Base-by-base conservation (phyloP, 805 yeast species). In the Candida glaebosa region DNA sequence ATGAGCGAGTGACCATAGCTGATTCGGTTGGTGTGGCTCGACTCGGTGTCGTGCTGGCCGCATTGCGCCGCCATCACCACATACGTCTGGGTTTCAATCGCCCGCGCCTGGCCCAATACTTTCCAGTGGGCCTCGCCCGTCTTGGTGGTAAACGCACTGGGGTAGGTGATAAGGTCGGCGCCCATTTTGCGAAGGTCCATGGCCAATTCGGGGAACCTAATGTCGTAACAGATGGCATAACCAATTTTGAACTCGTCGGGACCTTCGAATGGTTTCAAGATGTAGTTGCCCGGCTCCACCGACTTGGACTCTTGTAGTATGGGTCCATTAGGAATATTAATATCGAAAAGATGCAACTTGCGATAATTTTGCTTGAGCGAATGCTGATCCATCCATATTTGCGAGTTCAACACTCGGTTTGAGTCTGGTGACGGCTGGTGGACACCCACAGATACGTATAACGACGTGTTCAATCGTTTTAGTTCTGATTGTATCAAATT, bases 51-150 rank as follows among this genome's bases (percentile, higher is more conserved):
- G 57, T 89, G 96, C 31, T 64, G 61, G 2, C 97, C 97, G 42
- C 81, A 78, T 56, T 88, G 96, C 0, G 93, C 95, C 2, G 97
- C 90, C 84, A 89, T 78, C 3, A 91, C 68, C 4, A 90, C 96
- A 58, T 76, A 93, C 45, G 84, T 71, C 61, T 93, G 98, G 1
- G 91, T 76, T 56, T 90, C 96, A 9, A 91, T 75, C 3, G 98
- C 98, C 37, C 97, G 69, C 0, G 96, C 84, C 19, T 79, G 71
- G 1, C 87, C 96, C 39, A 91, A 67, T 1, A 78, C 60, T 40
- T 80, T 80, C 96, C 97, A 91, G 56, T 91, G 99, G 1, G 91
- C 87, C 39, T 79, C 79, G 1, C 99, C 99, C 0, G 98, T 91
- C 48, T 82, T 81, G 57, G 85, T 77, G 0, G 96, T 93, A 71